A percentile compares a stretch with the other conserved stretches of the same genome.
These are phyloP conservation scores for Magnaporthiopsis incrustans DNA, from an alignment of 2,329 filamentous ascomycete species.

Conservation along the genomic window DNA sequence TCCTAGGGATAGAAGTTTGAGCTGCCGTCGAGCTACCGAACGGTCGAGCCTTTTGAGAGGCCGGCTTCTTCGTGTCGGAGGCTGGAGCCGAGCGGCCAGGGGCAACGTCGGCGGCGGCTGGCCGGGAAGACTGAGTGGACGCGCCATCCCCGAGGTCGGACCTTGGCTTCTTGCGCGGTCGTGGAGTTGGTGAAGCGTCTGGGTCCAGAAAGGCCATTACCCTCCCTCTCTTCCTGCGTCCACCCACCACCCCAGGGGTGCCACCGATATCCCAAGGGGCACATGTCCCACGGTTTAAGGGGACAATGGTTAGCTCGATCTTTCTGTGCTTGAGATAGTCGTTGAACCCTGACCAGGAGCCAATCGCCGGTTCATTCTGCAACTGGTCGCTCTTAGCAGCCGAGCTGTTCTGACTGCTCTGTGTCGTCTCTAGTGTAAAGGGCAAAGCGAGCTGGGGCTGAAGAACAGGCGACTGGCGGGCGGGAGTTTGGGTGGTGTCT, in stretches of 20 bases:
- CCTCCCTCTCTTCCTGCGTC: background rate
- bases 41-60: background rate
- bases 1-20: background rate
- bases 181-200: background rate
- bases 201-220: background rate
- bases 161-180: background rate
- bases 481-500: background rate
- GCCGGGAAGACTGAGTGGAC: background rate
- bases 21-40: background rate
- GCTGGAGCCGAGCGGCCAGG: too few species aligned
- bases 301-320: background rate
- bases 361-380: background rate
- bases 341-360: background rate
- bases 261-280: background rate
- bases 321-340: background rate
- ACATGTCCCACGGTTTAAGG: background rate
- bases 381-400: too few species aligned
- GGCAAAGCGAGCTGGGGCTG: too few species aligned
- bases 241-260: too few species aligned
- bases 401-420: background rate
- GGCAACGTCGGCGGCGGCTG: background rate
- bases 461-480: background rate
- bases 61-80: background rate
- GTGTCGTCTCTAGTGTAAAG: background rate
- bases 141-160: background rate